Base-by-base conservation (phyloP, 768 basidiomycete genomes). In the Boletales sp. region DNA sequence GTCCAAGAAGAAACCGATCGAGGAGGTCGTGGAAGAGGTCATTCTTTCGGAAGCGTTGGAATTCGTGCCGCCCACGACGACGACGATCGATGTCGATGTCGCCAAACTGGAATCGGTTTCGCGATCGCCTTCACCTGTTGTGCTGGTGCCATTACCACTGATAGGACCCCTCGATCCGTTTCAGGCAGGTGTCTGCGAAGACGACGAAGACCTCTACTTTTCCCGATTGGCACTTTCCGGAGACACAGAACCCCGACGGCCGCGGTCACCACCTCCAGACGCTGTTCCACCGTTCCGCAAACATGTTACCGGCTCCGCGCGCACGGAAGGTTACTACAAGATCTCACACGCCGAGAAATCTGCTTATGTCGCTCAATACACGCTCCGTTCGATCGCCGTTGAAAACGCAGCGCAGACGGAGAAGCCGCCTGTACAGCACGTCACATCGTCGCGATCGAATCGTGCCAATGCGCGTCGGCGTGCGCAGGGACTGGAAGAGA, bases 251-350 rank as follows among this genome's bases (percentile, higher is more conserved):
- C 53, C 60, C 18, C 45, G 57, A 54, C 51, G 59, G 53, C 34
- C 57, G 50, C 53, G 59, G 17, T 70, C 67, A 14, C 62, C 69
- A 40, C 68, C 71, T 7, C 63, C 73, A 10, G 75, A 77, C 37
- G 59, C 72, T 2, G 74, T 77, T 7, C 69, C 72, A 8, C 72
- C 80, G n/a, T 81, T 83, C 69, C 84, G 87, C 34, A 83, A 82
- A 46, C 93, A 95, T 63, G 57, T 81, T 43, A 87, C 88, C 1
- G 94, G 94, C 19, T 87, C 90, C 30, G 92, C 93, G 15, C 83
- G 95, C 14, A 92, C 94, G 2, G 91, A 97, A 67, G 95, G 97
- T 4, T 94, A 86, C 70, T 95, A 95, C 79, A 90, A 93, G 74
- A 91, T 98, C 65, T 85, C 91, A 0, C 87, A 91, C 60, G 81